Conservation (phyloP, 179 eudicot genomes). For the Vitellaria paradoxa region DNA sequence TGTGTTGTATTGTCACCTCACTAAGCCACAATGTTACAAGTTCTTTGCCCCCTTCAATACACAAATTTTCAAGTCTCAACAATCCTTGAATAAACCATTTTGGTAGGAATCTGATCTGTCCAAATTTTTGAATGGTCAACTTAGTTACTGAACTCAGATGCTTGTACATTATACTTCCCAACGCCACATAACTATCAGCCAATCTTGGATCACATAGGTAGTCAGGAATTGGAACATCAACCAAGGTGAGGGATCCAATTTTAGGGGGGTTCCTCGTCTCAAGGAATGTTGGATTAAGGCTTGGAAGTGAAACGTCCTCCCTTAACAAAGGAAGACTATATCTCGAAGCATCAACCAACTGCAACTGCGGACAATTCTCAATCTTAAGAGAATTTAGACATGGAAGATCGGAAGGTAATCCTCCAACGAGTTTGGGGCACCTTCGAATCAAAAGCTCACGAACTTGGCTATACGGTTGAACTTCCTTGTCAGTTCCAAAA, state of each 20-base stretch:
- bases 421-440: background rate
- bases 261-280: background rate
- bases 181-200: background rate
- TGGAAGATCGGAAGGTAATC: background rate
- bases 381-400: background rate
- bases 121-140: background rate
- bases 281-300: background rate
- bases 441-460: background rate
- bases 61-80: background rate
- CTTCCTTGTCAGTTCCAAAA: too few species aligned
- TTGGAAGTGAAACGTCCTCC: background rate
- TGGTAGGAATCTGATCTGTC: background rate
- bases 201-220: background rate
- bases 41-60: background rate
- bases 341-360: too few species aligned
- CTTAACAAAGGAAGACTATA: too few species aligned
- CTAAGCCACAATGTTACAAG: background rate
- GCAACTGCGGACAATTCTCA: background rate
- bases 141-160: background rate
- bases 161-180: background rate
- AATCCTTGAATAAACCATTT: background rate
- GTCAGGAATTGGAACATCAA: background rate
- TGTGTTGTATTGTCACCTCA: background rate
- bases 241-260: background rate
- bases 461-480: too few species aligned